Conservation (phyloP, 768 basidiomycete genomes). For the Daedaleopsis nitida region DNA sequence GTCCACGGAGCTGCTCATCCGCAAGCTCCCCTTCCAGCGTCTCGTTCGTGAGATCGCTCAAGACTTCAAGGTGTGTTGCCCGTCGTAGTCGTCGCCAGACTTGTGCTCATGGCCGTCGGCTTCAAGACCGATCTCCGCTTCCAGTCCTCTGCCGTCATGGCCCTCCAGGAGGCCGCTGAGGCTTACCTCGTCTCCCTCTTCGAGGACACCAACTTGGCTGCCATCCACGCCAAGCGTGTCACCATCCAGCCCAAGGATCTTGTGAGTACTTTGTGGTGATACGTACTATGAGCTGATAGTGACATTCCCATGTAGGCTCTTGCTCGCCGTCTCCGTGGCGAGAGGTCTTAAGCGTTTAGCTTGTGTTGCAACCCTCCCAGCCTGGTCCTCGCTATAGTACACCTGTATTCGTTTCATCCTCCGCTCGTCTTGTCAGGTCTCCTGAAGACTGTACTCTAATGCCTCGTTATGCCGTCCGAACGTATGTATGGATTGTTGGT, state of each 20-base stretch:
- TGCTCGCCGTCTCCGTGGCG: slow-evolving; percentile 78
- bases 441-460: slow-evolving; percentile 15
- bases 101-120: slow-evolving; percentile 4
- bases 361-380: not conserved
- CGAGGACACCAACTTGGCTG: slow-evolving; percentile 83
- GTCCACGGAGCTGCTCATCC: slow-evolving; percentile 97
- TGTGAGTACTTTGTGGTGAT: slow-evolving; percentile 36
- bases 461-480: not conserved
- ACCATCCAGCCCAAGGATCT: slow-evolving; percentile 89
- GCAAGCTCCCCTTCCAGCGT: slow-evolving; percentile 99
- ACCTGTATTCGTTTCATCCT: slow-evolving; percentile 10
- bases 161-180: slow-evolving; percentile 86
- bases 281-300: not conserved
- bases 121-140: slow-evolving; percentile 77
- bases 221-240: slow-evolving; percentile 85
- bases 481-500: slow-evolving; percentile 12
- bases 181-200: slow-evolving; percentile 79
- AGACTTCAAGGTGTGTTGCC: slow-evolving; percentile 74
- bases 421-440: slow-evolving; percentile 14
- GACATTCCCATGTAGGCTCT: slow-evolving; percentile 43
- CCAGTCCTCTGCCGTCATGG: slow-evolving; percentile 91
- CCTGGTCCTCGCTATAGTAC: slow-evolving; percentile 12
- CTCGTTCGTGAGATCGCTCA: slow-evolving; percentile 94
- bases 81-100: slow-evolving; percentile 65
- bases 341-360: slow-evolving; percentile 54